Evolutionary conservation across 2,329 filamentous ascomycete genomes (phyloP), one percentile per base, ranked within the genome.

Genomic region (Dothideomycetes sp.): DNA sequence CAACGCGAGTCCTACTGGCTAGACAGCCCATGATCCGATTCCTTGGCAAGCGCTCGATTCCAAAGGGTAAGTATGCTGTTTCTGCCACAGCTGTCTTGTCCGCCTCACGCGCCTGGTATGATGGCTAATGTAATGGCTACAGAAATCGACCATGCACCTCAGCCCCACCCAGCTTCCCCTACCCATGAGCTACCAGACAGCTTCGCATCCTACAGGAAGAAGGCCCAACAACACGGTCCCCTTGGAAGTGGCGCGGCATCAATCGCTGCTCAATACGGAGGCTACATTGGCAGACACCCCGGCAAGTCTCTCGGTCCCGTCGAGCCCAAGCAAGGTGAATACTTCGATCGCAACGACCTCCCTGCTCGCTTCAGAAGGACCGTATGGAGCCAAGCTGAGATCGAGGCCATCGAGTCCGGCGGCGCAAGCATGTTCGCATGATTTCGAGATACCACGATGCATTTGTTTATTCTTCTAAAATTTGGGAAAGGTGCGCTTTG

Each of bases 371-470:
- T 95, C 75, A 77, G 80, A 55, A 75, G 86, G 48, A 68, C 75
- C 36, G 73, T 77, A 10, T 83, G 88, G 65, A 80, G 75, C 29
- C 64, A 79, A 51, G 79, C 79, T 32, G 91, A 98, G 74, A 98
- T 98, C 45, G 91, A 96, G 62, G 88, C 87, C 16, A 75, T 98
- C 55, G 87, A 95, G 75, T 91, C 85, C 41, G 91, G 88, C 40
- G 91, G 91, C 42, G 91, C 89, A 24, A 81, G 75, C 54, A 53
- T 77, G 49, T 72, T 68, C 51, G 69, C 64, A 46, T 76, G 56
- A 56, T 34, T 19, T 16, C 12, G 15, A 9, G 9, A 14, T n/a
- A 10, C 8, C 9, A 22, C 19, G 34, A 36, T 19, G 17, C 32
- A 19, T 17, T n/a, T n/a, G 3, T 8, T 19, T 33, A 27, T 24